phyloP scores from a whole-genome alignment of 768 basidiomycete genomes.

The Sporobolomyces phaffii region DNA sequence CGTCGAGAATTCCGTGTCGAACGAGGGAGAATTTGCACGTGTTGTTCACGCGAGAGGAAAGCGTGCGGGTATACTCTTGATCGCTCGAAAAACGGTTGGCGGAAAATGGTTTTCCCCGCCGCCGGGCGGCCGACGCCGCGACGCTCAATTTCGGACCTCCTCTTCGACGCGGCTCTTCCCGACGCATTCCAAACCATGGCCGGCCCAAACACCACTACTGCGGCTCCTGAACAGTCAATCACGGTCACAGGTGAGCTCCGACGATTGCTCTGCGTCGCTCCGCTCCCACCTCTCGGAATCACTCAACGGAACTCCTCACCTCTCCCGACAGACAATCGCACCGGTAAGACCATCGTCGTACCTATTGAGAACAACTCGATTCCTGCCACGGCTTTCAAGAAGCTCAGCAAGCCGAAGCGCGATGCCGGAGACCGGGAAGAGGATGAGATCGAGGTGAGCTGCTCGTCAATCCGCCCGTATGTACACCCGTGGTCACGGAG shows the following conservation, averaged over 20 bases:
- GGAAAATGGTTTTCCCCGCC: no score
- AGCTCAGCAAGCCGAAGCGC: constrained; percentile 51
- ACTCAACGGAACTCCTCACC: not conserved
- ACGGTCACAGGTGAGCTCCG: constrained; percentile 31
- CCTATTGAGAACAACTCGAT: constrained; percentile 75
- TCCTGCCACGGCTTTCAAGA: constrained; percentile 75
- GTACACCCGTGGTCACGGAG: no score
- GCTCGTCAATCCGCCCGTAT: no score
- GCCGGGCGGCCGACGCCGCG: not conserved
- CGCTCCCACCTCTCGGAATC: not conserved
- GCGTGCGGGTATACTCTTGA: no score
- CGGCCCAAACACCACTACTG: not conserved
- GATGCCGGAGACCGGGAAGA: constrained; percentile 21
- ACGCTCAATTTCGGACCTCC: not conserved
- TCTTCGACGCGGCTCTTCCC: not conserved
- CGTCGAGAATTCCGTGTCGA: no score
- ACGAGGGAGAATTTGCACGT: no score
- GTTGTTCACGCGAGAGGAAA: no score
- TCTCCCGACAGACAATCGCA: constrained; percentile 63
- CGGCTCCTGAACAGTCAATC: constrained; percentile 1
- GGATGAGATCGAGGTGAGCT: constrained; percentile 35
- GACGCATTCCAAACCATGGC: not conserved
- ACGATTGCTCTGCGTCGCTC: not conserved
- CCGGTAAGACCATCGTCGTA: constrained; percentile 67
- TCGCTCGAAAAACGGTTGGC: no score